Evolutionary conservation across 345 rosid genomes (phyloP), one percentile per base, ranked within the genome.

Genomic region (Limnanthes douglasii): DNA sequence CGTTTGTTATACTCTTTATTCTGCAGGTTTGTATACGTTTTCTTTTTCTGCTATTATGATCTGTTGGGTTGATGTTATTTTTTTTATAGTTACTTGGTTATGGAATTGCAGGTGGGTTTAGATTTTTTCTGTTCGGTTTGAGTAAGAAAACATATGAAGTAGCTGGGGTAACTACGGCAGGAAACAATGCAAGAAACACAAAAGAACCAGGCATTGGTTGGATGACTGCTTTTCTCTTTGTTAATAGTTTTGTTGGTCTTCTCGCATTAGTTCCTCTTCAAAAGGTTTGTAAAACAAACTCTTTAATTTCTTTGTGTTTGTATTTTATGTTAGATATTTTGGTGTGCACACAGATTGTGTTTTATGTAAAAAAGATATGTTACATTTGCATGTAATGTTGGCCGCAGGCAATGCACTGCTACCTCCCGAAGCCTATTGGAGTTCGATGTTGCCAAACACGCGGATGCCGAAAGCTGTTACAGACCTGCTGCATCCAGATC

Each of bases 141-240:
- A 83, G 56, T 52, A 45, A 31, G 34, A 76, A 11, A 44, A 88
- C 93, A 10, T 83, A 76, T 56, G 70, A 51, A 56, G 86, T 63
- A 31, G 71, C 76, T 16, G 97, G 93, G 25, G 60, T 61, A 47
- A 72, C 69, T 16, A 59, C 90, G 11, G 66, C 41, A 6, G 86
- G 95, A 25, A 88, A 83, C 39, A 54, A 6, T 48, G 78, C 84
- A 3, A 56, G 47, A 17, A 69, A 85, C 50, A 64, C 59, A 3
- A 88, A 72, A 59, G 95, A 88, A 42, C 97, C 93, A 3, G 81
- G 70, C 40, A 38, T 88, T 27, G 82, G 74, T 50, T 85, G 96
- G 96, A 85, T 79, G 93, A 76, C 68, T 21, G 74, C 43, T 57
- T 85, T 85, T 56, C 85, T 79, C 50, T 85, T 79, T 56, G 70